phyloP scores from a whole-genome alignment of 1,284 basidiomycete genomes.

The Flammula alnicola region DNA sequence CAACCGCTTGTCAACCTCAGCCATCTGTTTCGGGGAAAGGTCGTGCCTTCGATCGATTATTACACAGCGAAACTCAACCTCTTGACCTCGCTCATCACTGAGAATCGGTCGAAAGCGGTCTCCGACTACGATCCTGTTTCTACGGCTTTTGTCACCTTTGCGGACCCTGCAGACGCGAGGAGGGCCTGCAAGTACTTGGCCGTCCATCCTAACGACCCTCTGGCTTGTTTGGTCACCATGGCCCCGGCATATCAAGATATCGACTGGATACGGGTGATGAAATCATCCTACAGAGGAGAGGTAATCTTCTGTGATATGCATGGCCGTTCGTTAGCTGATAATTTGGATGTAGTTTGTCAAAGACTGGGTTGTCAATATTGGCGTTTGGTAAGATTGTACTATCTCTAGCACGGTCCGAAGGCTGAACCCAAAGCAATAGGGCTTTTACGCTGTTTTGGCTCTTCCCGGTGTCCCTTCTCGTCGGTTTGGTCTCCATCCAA shows the following conservation, averaged over 20 bases:
- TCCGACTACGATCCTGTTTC: constrained; percentile 75
- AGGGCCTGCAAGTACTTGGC: constrained; percentile 78
- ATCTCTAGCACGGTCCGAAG: background rate
- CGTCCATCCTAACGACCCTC: constrained; percentile 77
- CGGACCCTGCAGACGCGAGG: constrained; percentile 70
- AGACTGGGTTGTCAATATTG: constrained; percentile 80
- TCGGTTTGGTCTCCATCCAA: constrained; percentile 80
- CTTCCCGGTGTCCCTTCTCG: constrained; percentile 76
- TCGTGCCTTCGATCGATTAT: constrained; percentile 88
- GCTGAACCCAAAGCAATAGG: constrained; percentile 48
- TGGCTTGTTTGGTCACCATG: constrained; percentile 77
- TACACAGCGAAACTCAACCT: constrained; percentile 85
- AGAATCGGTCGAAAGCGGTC: constrained; percentile 70
- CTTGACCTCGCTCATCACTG: constrained; percentile 79
- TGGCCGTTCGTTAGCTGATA: constrained; percentile 6
- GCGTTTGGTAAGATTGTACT: constrained; percentile 61
- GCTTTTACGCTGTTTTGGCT: constrained; percentile 88
- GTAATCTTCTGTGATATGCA: constrained; percentile 35
- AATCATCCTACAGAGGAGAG: constrained; percentile 75
- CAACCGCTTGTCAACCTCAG: constrained; percentile 82
- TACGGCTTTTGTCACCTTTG: constrained; percentile 90
- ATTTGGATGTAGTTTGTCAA: constrained; percentile 61
- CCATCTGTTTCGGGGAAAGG: constrained; percentile 74
- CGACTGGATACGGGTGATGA: constrained; percentile 86
- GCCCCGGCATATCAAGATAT: constrained; percentile 87